Evolutionary conservation across 805 yeast species (phyloP).

Genomic region (Tetrapisispora namnaoensis): DNA sequence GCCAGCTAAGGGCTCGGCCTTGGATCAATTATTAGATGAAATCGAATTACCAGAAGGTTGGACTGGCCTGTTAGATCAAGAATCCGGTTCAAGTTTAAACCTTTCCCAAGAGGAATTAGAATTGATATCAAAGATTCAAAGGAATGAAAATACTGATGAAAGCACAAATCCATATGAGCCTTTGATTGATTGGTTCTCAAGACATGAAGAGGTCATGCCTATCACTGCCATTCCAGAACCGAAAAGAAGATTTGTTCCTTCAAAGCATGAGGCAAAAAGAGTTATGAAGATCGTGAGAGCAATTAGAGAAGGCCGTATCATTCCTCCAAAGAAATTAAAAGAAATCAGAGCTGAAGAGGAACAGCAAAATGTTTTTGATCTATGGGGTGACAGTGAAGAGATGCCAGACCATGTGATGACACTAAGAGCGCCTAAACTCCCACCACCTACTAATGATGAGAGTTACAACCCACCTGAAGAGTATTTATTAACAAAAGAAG

Average conservation of each 20-base stretch:
- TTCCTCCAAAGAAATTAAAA: slow-evolving; percentile 55
- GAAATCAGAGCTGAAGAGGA: slow-evolving; percentile 44
- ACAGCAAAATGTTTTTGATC: slow-evolving; percentile 51
- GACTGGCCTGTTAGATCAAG: slow-evolving; percentile 91
- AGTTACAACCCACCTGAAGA: slow-evolving; percentile 97
- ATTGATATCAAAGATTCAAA: slow-evolving; percentile 74
- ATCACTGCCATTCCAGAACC: slow-evolving; percentile 93
- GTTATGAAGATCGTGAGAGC: slow-evolving; percentile 95
- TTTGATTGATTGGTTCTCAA: slow-evolving; percentile 90
- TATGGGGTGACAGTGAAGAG: slow-evolving; percentile 73
- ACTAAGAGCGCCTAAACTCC: slow-evolving; percentile 85
- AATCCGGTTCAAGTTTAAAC: slow-evolving; percentile 78
- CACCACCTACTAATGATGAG: slow-evolving; percentile 96
- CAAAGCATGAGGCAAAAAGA: slow-evolving; percentile 92
- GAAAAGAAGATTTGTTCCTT: slow-evolving; percentile 91
- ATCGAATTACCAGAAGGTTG: slow-evolving; percentile 97
- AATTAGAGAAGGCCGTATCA: slow-evolving; percentile 89
- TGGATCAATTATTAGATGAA: slow-evolving; percentile 78
- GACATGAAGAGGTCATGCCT: slow-evolving; percentile 79
- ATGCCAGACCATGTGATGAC: slow-evolving; percentile 72
- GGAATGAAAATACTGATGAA: slow-evolving; percentile 75
- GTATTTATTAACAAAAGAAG: slow-evolving; percentile 74
- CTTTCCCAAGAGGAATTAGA: slow-evolving; percentile 82
- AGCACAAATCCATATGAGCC: slow-evolving; percentile 83
- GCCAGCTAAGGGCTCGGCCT: slow-evolving; percentile 94